These are phyloP conservation scores for Cutaneotrichosporon mucoides DNA, from an alignment of 1,284 basidiomycete genomes.

Conservation along the genomic window DNA sequence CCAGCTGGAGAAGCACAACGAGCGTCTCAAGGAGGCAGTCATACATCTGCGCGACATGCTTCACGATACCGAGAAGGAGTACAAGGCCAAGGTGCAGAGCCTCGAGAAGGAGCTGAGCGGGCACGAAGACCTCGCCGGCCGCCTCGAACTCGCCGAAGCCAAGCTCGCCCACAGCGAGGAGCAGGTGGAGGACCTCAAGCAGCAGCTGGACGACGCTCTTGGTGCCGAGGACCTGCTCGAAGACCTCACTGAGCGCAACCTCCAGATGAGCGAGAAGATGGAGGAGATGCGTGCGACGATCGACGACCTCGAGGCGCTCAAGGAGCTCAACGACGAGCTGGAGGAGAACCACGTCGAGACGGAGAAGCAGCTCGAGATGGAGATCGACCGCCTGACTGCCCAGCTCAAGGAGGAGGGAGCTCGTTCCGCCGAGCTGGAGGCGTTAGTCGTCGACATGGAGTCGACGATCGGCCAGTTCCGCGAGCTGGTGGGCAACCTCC, in stretches of 20 bases:
- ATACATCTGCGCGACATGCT: conserved; percentile 84
- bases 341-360: conserved; percentile 96
- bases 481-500: conserved; percentile 76
- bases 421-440: conserved; percentile 67
- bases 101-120: conserved; percentile 76
- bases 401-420: conserved; percentile 64
- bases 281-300: conserved; percentile 94
- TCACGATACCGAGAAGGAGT: conserved; percentile 80
- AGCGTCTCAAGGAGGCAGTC: conserved; percentile 88
- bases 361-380: conserved; percentile 85
- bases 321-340: conserved; percentile 93
- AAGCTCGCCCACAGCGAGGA: conserved; percentile 79
- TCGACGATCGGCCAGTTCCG: conserved; percentile 83
- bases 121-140: conserved; percentile 50
- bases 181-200: conserved; percentile 89
- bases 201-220: conserved; percentile 90
- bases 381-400: conserved; percentile 61
- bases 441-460: conserved; percentile 76
- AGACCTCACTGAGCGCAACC: conserved; percentile 88
- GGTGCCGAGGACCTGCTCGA: conserved; percentile 96
- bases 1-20: conserved; percentile 94
- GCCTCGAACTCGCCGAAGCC: conserved; percentile 71
- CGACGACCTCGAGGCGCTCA: conserved; percentile 91
- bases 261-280: conserved; percentile 85
- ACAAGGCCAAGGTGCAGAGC: conserved; percentile 73